Evolutionary conservation across 1,284 basidiomycete species (phyloP), one percentile per base, ranked within the genome.

Genomic region (Fistulina hepatica): DNA sequence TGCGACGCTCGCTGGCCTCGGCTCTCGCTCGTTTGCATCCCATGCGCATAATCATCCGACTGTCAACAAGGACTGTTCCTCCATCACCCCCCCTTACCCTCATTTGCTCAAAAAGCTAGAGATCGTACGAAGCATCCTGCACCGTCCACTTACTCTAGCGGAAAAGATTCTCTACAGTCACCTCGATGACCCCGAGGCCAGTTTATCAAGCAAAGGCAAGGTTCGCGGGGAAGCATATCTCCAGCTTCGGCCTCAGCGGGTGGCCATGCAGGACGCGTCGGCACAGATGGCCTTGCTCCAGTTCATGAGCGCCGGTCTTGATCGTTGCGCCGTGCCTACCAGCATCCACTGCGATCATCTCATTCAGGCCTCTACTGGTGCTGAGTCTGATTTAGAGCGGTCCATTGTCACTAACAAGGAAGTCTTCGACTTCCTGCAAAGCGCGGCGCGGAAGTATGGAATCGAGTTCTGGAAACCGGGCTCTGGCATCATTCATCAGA

Each of bases 131-230:
- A 57, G 69, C 36, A 63, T 86, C 36, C 68, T 97, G 49, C 69
- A 71, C 45, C 65, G 78, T 40, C 85, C 86, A 13, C 65, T 98
- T 42, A 93, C 93, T 1, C 71, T 99, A 12, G 85, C 94, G 19
- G 95, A 99, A 64, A 99, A 99, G 72, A 95, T 98, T 35, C 70
- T 99, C 32, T 98, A 97, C 61, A 82, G 90, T 50, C 95, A 99
- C 63, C 64, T 98, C 38, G 61, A 76, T 48, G 77, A 93, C 47
- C 89, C 91, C 6, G 74, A 81, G 46, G 7, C 6, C 7, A n/a
- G n/a, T n/a, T n/a, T n/a, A n/a, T n/a, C n/a, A n/a, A 24, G 17
- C 6, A 75, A 77, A 48, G 76, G 76, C 16, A 71, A 65, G 40
- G 71, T 91, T 28, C 70, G 94, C 49, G 94, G 94, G 25, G 80